Evolutionary conservation across 2,329 filamentous ascomycete genomes (phyloP), one percentile per base, ranked within the genome.

Genomic region (Calonectria multiphialidica): DNA sequence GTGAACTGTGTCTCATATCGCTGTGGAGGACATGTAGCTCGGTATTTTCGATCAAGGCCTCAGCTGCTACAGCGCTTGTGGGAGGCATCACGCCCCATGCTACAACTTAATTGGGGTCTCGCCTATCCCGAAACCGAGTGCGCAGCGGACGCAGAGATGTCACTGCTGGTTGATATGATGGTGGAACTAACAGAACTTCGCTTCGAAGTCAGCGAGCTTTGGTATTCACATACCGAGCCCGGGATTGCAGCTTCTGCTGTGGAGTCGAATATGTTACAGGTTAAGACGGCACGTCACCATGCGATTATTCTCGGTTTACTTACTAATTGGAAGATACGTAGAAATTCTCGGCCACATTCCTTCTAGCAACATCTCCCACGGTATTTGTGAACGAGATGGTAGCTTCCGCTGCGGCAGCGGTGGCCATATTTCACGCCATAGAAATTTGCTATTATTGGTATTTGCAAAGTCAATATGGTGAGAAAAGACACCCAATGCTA

Each of bases 101-200:
- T 66, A 8, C 45, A 42, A 15, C 63, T 66, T 23, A 66, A 66
- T 23, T 66, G 63, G 63, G 63, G 63, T 6, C 7, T 21, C 3
- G 33, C 18, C 7, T 66, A 66, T 23, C 63, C 63, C 4, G 63
- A 55, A 9, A 42, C 15, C 5, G 47, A 66, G 21, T 30, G 33
- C 30, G 44, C 55, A 13, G 33, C 28, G n/a, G 63, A 55, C 16
- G 44, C 55, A 7, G 49, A 53, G 16, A 66, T 57, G 45, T 42
- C 63, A 13, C 63, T 37, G 8, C 15, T 57, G 5, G 63, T 66
- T 5, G 63, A 66, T 33, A 66, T 66, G 63, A 66, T 28, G 18
- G 47, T 66, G 3, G 63, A 66, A 4, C 18, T 66, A 16, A 23
- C 44, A 8, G n/a, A 23, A 16, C 49, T 66, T 30, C 45, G 63